phyloP scores from a whole-genome alignment of 352 stramenopile genomes.

The Phytophthora brassicae region DNA sequence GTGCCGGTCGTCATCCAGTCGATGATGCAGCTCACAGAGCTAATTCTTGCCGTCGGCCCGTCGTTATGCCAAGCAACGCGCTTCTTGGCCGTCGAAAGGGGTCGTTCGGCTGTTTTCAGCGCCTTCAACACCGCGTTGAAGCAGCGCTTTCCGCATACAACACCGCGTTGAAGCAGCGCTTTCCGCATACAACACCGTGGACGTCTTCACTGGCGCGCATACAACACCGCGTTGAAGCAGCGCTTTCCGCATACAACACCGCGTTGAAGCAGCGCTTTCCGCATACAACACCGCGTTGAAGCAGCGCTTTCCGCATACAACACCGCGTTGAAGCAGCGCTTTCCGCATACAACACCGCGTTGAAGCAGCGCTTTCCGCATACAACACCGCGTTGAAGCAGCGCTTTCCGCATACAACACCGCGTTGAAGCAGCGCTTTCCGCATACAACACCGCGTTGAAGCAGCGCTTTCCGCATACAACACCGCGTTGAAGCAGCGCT shows the following conservation, averaged over 20 bases:
- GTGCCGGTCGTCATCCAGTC: constrained; percentile 23
- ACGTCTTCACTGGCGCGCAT: background rate
- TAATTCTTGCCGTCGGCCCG: constrained; percentile 3
- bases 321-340: constrained; percentile 3
- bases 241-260: background rate
- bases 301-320: background rate
- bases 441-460: background rate
- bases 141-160: background rate
- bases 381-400: constrained; percentile 1
- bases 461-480: background rate
- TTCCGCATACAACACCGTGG: background rate
- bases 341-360: background rate
- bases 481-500: constrained; percentile 5
- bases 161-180: constrained; percentile 3
- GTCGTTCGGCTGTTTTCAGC: background rate
- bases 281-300: constrained; percentile 2
- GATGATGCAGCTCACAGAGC: constrained; percentile 24
- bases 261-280: constrained; percentile 3
- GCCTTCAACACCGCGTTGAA: constrained; percentile 3
- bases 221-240: constrained; percentile 1
- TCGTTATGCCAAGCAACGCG: constrained; percentile 3
- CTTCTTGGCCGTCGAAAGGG: background rate
- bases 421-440: constrained; percentile 4
- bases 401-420: background rate
- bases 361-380: background rate